Base-by-base conservation (phyloP, 2,329 filamentous ascomycete species). In the Mycogone perniciosa region DNA sequence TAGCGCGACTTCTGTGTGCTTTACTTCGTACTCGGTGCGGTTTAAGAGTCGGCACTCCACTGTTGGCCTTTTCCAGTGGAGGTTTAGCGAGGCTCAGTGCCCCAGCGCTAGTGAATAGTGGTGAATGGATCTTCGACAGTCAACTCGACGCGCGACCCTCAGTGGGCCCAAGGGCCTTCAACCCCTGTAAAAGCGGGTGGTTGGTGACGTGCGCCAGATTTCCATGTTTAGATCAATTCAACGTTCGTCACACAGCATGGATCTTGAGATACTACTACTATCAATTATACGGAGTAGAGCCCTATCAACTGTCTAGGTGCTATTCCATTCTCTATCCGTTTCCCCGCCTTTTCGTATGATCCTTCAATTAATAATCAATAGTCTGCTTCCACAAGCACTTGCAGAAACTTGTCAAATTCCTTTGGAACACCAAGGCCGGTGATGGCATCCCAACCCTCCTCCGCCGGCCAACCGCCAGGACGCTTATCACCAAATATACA, bases 381-480 rank as follows among this genome's bases (percentile, higher is more conserved):
- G 8, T 44, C 61, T 13, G 53, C 50, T 48, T 62, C 53, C 8
- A 67, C 54, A 52, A 72, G 53, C 9, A 64, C 68, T 31, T 64
- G 51, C 55, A 70, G 45, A 3, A 74, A 59, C 56, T 65, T 63
- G 6, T 60, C 53, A 60, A 76, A 76, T 35, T 74, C 66, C 35
- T 63, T 64, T 0, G 75, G 69, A 34, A 74, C 71, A 0, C 76
- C 76, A 20, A 78, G 53, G 44, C 81, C 76, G 1, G 76, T 77
- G 4, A 76, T 70, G 1, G 71, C 67, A 54, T 79, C 76, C 59
- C 69, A 79, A 0, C 76, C 76, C 47, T 62, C 52, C 6, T 57
- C 59, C 3, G 74, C 72, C 11, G 68, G 64, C 73, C 76, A 80
- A 0, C 74, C 75, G 1, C 63, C 62, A 2, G 66, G 64, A 13